These are phyloP conservation scores for Drechslerella dactyloides DNA, from an alignment of 2,329 filamentous ascomycete genomes.

Conservation along the genomic window DNA sequence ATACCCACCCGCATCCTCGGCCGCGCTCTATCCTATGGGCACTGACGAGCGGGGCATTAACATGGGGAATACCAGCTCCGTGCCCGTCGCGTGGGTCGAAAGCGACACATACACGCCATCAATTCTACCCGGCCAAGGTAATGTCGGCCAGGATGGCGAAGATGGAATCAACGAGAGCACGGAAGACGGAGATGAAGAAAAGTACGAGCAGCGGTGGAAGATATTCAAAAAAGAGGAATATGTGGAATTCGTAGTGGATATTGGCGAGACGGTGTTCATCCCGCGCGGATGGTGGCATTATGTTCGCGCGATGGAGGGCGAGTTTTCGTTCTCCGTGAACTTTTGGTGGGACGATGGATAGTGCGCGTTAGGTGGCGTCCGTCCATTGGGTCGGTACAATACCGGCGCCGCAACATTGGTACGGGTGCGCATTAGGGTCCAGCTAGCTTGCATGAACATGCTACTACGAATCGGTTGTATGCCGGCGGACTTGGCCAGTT, in stretches of 20 bases:
- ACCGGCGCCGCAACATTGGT: too few species aligned
- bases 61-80: slow-evolving; percentile 86
- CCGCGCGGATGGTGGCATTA: slow-evolving; percentile 95
- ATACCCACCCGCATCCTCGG: slow-evolving; percentile 72
- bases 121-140: too few species aligned
- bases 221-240: slow-evolving; percentile 69
- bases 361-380: not conserved
- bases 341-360: slow-evolving; percentile 82
- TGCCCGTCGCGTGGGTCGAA: slow-evolving; percentile 77
- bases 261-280: slow-evolving; percentile 86
- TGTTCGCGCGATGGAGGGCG: slow-evolving; percentile 80
- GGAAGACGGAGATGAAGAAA: slow-evolving; percentile 53
- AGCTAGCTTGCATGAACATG: too few species aligned
- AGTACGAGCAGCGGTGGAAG: slow-evolving; percentile 57
- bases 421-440: too few species aligned
- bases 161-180: slow-evolving; percentile 41
- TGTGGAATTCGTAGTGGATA: slow-evolving; percentile 77
- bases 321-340: slow-evolving; percentile 93
- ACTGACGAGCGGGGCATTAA: slow-evolving; percentile 73
- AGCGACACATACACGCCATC: too few species aligned
- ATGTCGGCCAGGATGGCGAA: too few species aligned
- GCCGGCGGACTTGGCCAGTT: too few species aligned
- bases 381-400: too few species aligned
- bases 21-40: slow-evolving; percentile 67
- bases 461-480: too few species aligned